phyloP scores from a whole-genome alignment of 371 early-diverging fungal species.

The Mortierella sp. region DNA sequence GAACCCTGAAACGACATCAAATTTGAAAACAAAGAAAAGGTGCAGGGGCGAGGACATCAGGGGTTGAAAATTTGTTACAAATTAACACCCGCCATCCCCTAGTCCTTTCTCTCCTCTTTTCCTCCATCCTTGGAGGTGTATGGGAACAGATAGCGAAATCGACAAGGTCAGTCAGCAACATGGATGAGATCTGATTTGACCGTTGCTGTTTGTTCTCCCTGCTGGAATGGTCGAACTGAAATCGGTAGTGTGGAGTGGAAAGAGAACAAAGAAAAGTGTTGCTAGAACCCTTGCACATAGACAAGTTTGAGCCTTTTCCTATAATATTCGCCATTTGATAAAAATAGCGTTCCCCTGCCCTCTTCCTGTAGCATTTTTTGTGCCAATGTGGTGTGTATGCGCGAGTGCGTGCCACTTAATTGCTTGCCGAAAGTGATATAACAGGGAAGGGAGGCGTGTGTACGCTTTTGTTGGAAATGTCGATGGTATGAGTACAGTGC shows the following conservation, averaged over 20 bases:
- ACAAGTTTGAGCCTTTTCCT: neutral
- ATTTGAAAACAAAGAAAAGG: constrained; percentile 1
- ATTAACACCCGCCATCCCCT: neutral
- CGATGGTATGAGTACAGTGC: neutral
- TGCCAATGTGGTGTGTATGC: neutral
- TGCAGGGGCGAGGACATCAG: neutral
- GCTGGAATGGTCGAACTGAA: neutral
- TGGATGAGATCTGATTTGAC: neutral
- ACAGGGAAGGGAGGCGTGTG: neutral
- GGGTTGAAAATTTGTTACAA: neutral
- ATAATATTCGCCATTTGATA: neutral
- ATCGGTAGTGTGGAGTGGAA: neutral
- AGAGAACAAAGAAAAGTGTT: neutral
- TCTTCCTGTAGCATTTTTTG: neutral
- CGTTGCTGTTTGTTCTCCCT: neutral
- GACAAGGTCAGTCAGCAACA: neutral
- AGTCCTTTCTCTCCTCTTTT: neutral
- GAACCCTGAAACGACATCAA: constrained; percentile 18
- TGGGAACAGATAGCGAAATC: neutral
- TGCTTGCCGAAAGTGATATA: neutral
- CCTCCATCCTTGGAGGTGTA: neutral
- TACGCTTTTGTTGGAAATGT: neutral
- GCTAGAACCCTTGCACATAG: neutral
- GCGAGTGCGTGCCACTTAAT: neutral
- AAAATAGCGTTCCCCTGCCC: neutral